Base-by-base conservation (phyloP, 345 rosid species). In the Populus davidiana region DNA sequence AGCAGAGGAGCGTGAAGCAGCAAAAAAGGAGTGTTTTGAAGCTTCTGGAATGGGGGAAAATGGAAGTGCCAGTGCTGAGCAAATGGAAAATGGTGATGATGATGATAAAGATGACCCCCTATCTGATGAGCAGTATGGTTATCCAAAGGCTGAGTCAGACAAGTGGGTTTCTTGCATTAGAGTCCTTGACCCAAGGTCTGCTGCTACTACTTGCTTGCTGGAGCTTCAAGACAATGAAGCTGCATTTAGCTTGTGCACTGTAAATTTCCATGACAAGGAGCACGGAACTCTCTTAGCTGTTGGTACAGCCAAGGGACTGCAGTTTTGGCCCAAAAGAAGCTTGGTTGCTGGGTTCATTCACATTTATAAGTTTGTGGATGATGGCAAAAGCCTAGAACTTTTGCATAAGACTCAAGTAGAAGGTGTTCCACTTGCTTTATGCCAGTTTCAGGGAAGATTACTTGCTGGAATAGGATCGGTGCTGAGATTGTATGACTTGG, bases 211-310 rank as follows among this genome's bases (percentile, higher is more conserved):
- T 62, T 96, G 98, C 86, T 86, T 96, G 72, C 87, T 93, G 76
- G 99, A 96, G 82, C 99, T 96, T 85, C 99, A 96, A 82, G 98
- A 96, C 80, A 93, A 89, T 80, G 99, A 92, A 85, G 98, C 98
- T 78, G 99, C 99, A 9, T 93, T 90, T 79, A 96, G 98, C 71
- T 75, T 92, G 11, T 96, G 98, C 79, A 93, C 95, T 6, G 97
- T 93, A 69, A 96, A 96, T 79, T 96, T 93, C 81, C 97, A 94
- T 76, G 99, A 96, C 83, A 95, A 93, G 83, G 98, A 92, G 87
- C 84, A 96, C 52, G 99, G 99, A 73, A 87, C 97, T 39, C 85
- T 96, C 71, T 86, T 96, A 73, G 99, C 97, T 72, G 97, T 96
- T 77, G 99, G 99, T 71, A 96, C 98, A 8, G 93, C 93, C 14